Conservation (phyloP, 192 early-diverging fungal genomes). For the Lobosporangium transversale region DNA sequence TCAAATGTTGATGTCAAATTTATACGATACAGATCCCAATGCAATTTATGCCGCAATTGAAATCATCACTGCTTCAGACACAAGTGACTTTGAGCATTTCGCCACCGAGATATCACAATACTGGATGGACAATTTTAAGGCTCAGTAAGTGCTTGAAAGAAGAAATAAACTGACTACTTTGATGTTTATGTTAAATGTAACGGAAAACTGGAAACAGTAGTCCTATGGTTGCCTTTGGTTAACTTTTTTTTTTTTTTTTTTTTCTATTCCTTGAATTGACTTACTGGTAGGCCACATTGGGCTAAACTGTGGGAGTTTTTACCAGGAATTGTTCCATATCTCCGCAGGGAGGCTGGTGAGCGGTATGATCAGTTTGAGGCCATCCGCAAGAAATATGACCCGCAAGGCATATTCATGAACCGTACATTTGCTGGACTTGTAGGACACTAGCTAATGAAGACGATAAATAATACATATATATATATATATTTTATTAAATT, state of each 20-base stretch:
- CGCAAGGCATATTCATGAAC: constrained; percentile 39
- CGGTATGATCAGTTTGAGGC: constrained; percentile 37
- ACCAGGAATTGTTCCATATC: constrained; percentile 43
- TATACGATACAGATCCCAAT: constrained; percentile 48
- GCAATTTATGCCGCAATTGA: constrained; percentile 40
- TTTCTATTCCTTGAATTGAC: background rate
- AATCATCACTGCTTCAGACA: constrained; percentile 21
- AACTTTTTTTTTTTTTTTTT: background rate
- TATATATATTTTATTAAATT: no score
- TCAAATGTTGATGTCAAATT: constrained; percentile 12
- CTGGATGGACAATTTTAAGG: constrained; percentile 48
- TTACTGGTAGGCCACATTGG: constrained; percentile 38
- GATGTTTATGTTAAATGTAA: background rate
- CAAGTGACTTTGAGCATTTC: constrained; percentile 35
- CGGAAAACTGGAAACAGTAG: background rate
- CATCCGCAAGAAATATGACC: constrained; percentile 51
- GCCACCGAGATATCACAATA: constrained; percentile 25
- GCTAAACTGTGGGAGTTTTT: constrained; percentile 54
- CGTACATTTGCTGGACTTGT: constrained; percentile 20
- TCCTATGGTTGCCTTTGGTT: background rate
- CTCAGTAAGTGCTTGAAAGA: constrained; percentile 19
- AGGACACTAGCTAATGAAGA: constrained; percentile 14
- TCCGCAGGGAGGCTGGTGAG: constrained; percentile 9
- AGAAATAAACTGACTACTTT: background rate
- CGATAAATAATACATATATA: no score